A percentile compares a stretch with the other conserved stretches of the same genome.
These are phyloP conservation scores for Pelargonium cotyledonis DNA, from an alignment of 441 rosid genomes.

Conservation along the genomic window DNA sequence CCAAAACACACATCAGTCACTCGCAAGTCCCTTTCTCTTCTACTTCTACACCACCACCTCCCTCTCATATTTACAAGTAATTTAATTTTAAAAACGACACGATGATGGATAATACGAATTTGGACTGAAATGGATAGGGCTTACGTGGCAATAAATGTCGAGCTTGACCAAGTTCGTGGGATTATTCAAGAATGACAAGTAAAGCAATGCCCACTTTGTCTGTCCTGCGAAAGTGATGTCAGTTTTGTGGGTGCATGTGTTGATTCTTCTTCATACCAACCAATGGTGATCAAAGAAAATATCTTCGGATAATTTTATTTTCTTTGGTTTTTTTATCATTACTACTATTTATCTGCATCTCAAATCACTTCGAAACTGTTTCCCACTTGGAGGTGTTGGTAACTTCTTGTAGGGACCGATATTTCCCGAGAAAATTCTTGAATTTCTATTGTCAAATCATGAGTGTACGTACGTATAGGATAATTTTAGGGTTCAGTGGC, in stretches of 20 bases:
- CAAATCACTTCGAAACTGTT: neutral
- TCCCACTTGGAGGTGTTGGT: neutral
- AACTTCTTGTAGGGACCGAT: neutral
- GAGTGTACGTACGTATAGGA: neutral
- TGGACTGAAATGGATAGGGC: neutral
- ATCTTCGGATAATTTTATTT: neutral
- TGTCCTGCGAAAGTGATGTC: neutral
- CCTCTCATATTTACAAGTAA: too few relatives aligned
- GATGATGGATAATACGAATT: too few relatives aligned
- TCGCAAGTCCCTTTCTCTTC: neutral
- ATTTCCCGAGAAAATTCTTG: neutral
- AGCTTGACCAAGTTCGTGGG: constrained; percentile 3
- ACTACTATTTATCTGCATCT: neutral
- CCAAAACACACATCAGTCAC: neutral
- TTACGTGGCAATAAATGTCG: neutral
- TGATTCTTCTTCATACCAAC: neutral
- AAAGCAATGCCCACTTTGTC: neutral
- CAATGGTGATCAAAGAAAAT: neutral
- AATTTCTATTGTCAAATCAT: neutral
- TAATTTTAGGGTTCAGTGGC: neutral
- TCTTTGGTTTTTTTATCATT: too few relatives aligned
- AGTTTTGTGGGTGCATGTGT: neutral
- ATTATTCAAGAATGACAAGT: neutral
- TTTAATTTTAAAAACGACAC: too few relatives aligned
- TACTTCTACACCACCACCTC: too few relatives aligned